Evolutionary conservation across 2,329 filamentous ascomycete species (phyloP), one percentile per base, ranked within the genome.

Genomic region (Rhinocladiella mackenziei): DNA sequence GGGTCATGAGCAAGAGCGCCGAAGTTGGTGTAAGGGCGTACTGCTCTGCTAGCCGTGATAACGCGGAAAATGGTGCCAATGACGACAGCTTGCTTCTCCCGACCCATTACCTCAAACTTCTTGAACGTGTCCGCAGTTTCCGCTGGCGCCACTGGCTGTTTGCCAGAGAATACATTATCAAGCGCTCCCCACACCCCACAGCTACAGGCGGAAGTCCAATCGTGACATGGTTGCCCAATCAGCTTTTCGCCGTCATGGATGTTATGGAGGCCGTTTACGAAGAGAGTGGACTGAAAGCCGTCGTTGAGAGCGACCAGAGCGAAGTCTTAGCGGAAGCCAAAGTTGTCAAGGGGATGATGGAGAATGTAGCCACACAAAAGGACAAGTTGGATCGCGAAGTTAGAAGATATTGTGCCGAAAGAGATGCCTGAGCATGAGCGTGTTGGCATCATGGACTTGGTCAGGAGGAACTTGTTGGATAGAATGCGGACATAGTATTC

Each of bases 1-100:
- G 82, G 60, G 84, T 95, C 15, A 71, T 71, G 31, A 67, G 70
- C 29, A 69, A 68, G 31, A 67, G 77, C 1, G 67, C 71, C 67
- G 75, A 70, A 42, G 50, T 72, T 14, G 62, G 61, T 9, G 63
- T 72, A 8, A 63, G 59, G 30, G 53, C 64, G 4, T 72, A 53
- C 35, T 56, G 53, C 20, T 40, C 43, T 22, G 19, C 29, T 28
- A 23, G 14, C 8, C 10, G 22, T 10, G 26, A 10, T 22, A 9
- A 25, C 26, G 5, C 20, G 22, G 15, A 13, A 10, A 26, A 33
- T 11, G 29, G 10, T 61, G 2, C 50, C 18, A 64, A 69, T 38
- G 63, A 69, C 46, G 19, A 28, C 20, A n/a, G 28, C 17, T 33
- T 43, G 11, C 29, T 50, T n/a, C 66, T 69, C 0, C 60, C 64